Conservation (phyloP, 345 rosid species). For the Euphorbia tirucalli region DNA sequence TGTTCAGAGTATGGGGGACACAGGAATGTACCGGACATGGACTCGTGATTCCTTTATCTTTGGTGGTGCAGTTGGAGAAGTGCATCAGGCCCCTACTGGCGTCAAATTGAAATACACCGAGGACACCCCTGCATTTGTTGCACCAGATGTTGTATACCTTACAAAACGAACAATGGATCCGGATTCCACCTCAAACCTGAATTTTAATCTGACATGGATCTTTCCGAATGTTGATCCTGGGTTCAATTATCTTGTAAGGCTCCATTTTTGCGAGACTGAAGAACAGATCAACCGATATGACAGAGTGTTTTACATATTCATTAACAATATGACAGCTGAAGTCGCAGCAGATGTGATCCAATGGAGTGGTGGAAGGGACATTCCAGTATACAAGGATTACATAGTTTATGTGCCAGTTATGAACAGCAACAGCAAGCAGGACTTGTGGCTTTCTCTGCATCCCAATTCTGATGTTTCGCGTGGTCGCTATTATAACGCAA, state of each 20-base stretch:
- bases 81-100: background rate
- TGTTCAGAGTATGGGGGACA: background rate
- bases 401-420: background rate
- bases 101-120: conserved; percentile 9
- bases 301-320: conserved; percentile 12
- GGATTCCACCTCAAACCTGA: background rate
- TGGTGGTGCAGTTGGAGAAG: background rate
- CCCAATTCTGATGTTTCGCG: background rate
- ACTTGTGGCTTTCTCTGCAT: conserved; percentile 23
- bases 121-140: conserved; percentile 25
- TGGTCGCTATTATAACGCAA: too few species aligned
- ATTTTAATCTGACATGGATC: conserved; percentile 34
- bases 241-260: conserved; percentile 26
- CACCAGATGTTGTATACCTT: conserved; percentile 28
- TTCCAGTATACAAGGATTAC: conserved; percentile 20
- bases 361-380: background rate
- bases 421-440: background rate
- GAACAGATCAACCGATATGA: conserved; percentile 1
- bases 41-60: conserved; percentile 7
- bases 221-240: conserved; percentile 27
- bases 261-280: conserved; percentile 29
- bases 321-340: conserved; percentile 13
- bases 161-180: conserved; percentile 25
- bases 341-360: background rate
- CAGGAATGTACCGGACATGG: conserved; percentile 37